Conservation (phyloP, 768 basidiomycete species). For the Lyophyllum atratum region DNA sequence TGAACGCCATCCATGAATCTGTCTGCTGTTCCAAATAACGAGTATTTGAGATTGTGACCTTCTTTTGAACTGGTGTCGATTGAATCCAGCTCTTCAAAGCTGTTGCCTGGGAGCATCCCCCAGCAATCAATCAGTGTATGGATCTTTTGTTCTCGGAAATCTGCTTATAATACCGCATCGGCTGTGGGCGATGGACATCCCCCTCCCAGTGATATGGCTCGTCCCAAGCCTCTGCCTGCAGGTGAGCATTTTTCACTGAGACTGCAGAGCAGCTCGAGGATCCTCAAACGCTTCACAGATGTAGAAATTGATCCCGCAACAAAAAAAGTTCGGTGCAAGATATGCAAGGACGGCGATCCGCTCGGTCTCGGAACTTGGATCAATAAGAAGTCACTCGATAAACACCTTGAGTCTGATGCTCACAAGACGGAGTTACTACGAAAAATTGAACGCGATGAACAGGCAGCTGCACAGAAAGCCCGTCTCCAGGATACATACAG, state of each 20-base stretch:
- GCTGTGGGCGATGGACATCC: not conserved
- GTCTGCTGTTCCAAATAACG: too few relatives aligned
- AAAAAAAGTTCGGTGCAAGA: not conserved
- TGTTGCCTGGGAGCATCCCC: too few relatives aligned
- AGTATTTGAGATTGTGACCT: too few relatives aligned
- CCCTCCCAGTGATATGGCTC: not conserved
- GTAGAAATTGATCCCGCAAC: not conserved
- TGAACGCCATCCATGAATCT: not conserved
- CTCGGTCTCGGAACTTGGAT: not conserved
- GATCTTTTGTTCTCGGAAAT: not conserved
- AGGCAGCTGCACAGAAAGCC: not conserved
- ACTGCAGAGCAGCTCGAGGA: not conserved
- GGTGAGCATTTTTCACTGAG: not conserved
- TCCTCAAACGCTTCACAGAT: not conserved
- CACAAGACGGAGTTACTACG: not conserved
- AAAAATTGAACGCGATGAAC: too few relatives aligned
- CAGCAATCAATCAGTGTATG: not conserved
- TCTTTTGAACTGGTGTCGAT: too few relatives aligned
- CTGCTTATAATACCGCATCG: not conserved
- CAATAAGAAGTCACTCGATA: not conserved
- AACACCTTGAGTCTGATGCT: not conserved
- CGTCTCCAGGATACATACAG: not conserved
- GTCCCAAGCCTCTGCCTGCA: not conserved
- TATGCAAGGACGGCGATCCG: not conserved
- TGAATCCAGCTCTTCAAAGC: too few relatives aligned